Base-by-base conservation (phyloP, 805 yeast species). In the Danielia oregonensis region DNA sequence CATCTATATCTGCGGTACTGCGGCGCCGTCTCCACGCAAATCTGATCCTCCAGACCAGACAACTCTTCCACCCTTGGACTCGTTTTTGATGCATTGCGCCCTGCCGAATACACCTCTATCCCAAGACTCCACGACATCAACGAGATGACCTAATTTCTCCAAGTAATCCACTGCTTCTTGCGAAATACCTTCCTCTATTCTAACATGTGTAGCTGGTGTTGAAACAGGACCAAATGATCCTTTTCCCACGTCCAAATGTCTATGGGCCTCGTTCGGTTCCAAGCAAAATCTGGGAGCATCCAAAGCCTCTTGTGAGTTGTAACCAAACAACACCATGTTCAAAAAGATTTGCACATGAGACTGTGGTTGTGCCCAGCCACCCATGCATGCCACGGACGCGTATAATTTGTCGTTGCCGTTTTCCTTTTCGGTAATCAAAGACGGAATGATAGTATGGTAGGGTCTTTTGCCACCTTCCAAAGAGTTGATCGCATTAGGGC, bases 321-420 rank as follows among this genome's bases (percentile, higher is more conserved):
- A 57, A 0, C 78, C 79, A 54, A 80, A 85, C 9, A 78, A 51
- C 2, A 71, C 48, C 68, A 85, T 55, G 53, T 86, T 85, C 42
- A 84, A 57, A 24, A 75, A 79, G 24, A 82, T 89, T 54, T 83
- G 91, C 5, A 85, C 78, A 47, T 85, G 94, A 2, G 89, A 89
- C 48, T 82, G 86, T 3, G 94, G 94, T 55, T 86, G 95, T 65
- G 80, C 83, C 61, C 78, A 85, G 0, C 91, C 94, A 12, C 95
- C 95, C 87, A 83, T 84, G 41, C 82, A 84, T 32, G 91, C 93
- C 46, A 70, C 80, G n/a, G 81, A 61, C 1, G 88, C 87, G 49
- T 69, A 79, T n/a, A 85, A 57, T 4, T 51, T 46, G 17, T 73
- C 74, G 17, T 62, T 68, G 11, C 32, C 14, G 17, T 41, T 31